Base-by-base conservation (phyloP, 345 rosid genomes). In the Sisymbrium altissimum region DNA sequence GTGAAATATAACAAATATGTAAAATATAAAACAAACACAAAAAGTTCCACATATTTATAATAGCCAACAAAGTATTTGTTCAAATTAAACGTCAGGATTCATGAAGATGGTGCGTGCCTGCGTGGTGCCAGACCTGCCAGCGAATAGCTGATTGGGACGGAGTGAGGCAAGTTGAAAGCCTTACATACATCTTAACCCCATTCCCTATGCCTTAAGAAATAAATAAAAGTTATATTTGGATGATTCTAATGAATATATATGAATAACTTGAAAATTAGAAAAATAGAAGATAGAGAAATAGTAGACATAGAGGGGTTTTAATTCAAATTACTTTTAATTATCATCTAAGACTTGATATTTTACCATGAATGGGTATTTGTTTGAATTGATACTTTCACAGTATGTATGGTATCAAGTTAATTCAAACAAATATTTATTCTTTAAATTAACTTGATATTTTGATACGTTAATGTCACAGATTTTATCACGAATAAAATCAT, bases 21-120 rank as follows among this genome's bases (percentile, higher is more conserved):
- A 33, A 46, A 32, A 57, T 30, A 41, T 9, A 5, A 30, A 43
- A 9, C 30, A 48, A 7, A 13, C 13, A 64, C 53, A 43, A 46
- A 65, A 65, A 35, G 5, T 43, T 64, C 15, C 38, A 41, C 18
- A 35, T 38, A 8, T 63, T 44, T 63, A 15, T 15, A 44, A 15
- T 23, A 65, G 58, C 13, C 33, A 13, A 60, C 7, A 3, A 38
- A 1, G 9, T 38, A 11, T 36, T 36, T 59, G 38, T 29, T 48
- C n/a, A 65, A 49, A 33, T 35, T 56, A 69, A 48, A 69, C 65
- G 65, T 57, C 65, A 44, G 45, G 36, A 32, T 56, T 19, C 27
- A 58, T 33, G 56, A 58, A 44, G 66, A 32, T 19, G 45, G 23
- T 57, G 56, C 35, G 21, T 69, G 52, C 21, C 44, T 57, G 56